phyloP scores from a whole-genome alignment of 1,139 yeast species.

The Blastobotrys niveus region DNA sequence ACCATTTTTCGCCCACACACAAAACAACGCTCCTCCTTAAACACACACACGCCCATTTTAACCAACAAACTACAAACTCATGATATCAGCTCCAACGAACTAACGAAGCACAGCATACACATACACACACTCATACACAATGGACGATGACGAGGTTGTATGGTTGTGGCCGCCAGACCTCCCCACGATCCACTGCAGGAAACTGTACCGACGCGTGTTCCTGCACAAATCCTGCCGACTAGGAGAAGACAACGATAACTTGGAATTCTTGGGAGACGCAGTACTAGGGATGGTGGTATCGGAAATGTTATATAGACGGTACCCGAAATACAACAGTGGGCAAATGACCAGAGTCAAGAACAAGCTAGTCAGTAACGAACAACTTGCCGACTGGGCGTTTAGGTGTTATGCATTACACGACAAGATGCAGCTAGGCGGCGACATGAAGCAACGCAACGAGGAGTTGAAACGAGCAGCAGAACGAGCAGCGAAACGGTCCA shows the following conservation, averaged over 20 bases:
- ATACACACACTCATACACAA: too few relatives aligned
- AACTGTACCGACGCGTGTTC: not conserved
- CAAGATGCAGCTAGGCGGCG: conserved; percentile 59
- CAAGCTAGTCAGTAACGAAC: conserved; percentile 3
- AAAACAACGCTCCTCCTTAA: too few relatives aligned
- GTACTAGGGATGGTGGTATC: conserved; percentile 5
- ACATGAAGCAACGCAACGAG: conserved; percentile 64
- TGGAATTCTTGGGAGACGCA: conserved; percentile 3
- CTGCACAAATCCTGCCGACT: not conserved
- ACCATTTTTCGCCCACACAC: too few relatives aligned
- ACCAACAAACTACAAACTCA: too few relatives aligned
- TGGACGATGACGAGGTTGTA: too few relatives aligned
- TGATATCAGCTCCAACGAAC: too few relatives aligned
- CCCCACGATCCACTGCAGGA: conserved; percentile 1
- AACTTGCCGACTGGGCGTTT: conserved; percentile 7
- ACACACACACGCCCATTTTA: too few relatives aligned
- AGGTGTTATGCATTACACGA: not conserved
- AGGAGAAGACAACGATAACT: not conserved
- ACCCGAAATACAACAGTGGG: not conserved
- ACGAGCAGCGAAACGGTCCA: not conserved
- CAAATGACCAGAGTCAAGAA: conserved; percentile 3
- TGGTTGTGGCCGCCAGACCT: conserved; percentile 6
- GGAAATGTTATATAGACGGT: not conserved
- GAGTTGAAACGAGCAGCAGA: conserved; percentile 44
- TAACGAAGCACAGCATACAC: too few relatives aligned